A percentile compares a stretch with the other conserved stretches of the same genome.
Conservation (phyloP, 2,329 filamentous ascomycete genomes). For the Mollisiaceae sp. region DNA sequence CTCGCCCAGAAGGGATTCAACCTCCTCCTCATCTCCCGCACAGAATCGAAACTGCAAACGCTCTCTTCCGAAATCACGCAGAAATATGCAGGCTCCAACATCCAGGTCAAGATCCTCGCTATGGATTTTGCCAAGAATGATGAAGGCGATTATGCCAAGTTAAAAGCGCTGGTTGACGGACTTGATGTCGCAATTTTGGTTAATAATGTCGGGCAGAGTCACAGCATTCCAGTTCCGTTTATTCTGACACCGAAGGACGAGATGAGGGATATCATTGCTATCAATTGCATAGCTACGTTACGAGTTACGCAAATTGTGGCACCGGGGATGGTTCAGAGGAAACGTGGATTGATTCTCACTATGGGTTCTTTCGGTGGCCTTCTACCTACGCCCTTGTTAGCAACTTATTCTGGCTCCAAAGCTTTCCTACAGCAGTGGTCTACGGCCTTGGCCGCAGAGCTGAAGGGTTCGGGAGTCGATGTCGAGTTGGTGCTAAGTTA, state of each 20-base stretch:
- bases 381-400: slow-evolving; percentile 87
- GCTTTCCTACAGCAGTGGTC: slow-evolving; percentile 98
- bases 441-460: slow-evolving; percentile 80
- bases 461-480: slow-evolving; percentile 79
- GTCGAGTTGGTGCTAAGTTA: slow-evolving; percentile 94
- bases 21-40: slow-evolving; percentile 91
- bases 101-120: slow-evolving; percentile 78
- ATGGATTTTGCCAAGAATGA: slow-evolving; percentile 91
- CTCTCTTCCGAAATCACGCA: slow-evolving; percentile 76
- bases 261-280: slow-evolving; percentile 87
- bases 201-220: slow-evolving; percentile 97
- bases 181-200: slow-evolving; percentile 86
- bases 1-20: slow-evolving; percentile 93
- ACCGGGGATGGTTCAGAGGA: slow-evolving; percentile 82
- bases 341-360: slow-evolving; percentile 87
- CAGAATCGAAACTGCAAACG: slow-evolving; percentile 84
- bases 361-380: slow-evolving; percentile 98
- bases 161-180: slow-evolving; percentile 70
- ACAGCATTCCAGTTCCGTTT: slow-evolving; percentile 91
- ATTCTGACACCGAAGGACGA: slow-evolving; percentile 78
- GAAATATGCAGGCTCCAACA: slow-evolving; percentile 63
- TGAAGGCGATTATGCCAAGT: slow-evolving; percentile 77
- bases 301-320: slow-evolving; percentile 85
- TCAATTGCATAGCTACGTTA: slow-evolving; percentile 93
- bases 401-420: slow-evolving; percentile 97